phyloP scores from a whole-genome alignment of 768 basidiomycete genomes.

The Naganishia friedmannii region DNA sequence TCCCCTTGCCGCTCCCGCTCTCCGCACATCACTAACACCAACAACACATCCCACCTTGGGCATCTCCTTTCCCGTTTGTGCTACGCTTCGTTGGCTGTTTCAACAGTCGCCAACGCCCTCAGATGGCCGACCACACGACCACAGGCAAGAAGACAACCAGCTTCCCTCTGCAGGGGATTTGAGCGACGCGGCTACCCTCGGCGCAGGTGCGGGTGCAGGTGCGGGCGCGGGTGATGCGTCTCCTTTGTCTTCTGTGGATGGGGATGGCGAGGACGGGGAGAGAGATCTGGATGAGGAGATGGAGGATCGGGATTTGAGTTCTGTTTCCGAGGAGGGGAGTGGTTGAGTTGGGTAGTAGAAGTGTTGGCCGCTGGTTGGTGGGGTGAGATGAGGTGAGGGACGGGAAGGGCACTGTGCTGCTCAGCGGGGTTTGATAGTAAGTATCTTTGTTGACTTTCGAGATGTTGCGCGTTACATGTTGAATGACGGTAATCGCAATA shows the following conservation, averaged over 20 bases:
- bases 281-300: constrained; percentile 27
- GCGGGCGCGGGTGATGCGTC: background rate
- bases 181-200: background rate
- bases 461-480: too few species aligned
- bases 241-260: too few species aligned
- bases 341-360: background rate
- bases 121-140: constrained; percentile 8
- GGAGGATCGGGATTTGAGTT: constrained; percentile 27
- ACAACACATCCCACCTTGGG: too few species aligned
- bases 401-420: background rate
- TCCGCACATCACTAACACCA: too few species aligned
- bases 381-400: background rate
- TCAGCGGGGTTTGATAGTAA: too few species aligned
- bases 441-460: too few species aligned
- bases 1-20: too few species aligned
- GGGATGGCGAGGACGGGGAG: constrained; percentile 1
- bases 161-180: background rate
- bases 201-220: background rate
- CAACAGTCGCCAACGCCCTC: constrained; percentile 26
- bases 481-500: too few species aligned
- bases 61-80: too few species aligned
- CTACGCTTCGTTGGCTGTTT: background rate
- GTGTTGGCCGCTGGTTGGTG: too few species aligned
- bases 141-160: constrained; percentile 22
- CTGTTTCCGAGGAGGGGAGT: background rate